Evolutionary conservation across 805 yeast species (phyloP), one percentile per base, ranked within the genome.

Genomic region (Hanseniaspora singularis): DNA sequence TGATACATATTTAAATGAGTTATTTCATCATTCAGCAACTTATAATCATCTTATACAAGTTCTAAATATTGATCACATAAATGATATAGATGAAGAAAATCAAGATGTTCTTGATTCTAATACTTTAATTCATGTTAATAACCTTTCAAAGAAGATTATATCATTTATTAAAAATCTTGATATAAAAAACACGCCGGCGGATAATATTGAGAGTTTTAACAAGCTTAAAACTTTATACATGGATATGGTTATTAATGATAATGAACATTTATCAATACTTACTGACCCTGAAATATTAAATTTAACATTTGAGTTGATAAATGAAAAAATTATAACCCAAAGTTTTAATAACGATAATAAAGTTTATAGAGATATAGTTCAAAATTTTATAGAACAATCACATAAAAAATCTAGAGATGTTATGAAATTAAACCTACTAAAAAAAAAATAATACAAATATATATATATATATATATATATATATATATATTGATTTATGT

Each of bases 361-460:
- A 28, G 75, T 88, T 14, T 87, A 80, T 58, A 95, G 89, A 54
- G 72, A 80, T 2, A 94, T 92, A 53, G 87, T 92, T 34, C 95
- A 86, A 57, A 87, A 85, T 55, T 65, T 88, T 54, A 83, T 88
- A 14, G 96, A 95, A 7, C 87, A 88, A 59, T 82, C 95, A 6
- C 96, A 92, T 61, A 75, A 84, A 55, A 55, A 81, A 42, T 73
- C 82, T 54, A 68, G 89, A 47, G 67, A 64, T 49, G 71, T 68
- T 52, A 60, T 66, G 14, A 63, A 66, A 34, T 53, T 57, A 38
- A 14, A 22, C 55, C 56, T 41, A 55, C 65, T 42, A 64, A 64
- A 52, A 63, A 62, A 51, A 20, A 19, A 63, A 28, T 23, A 16
- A 5, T 22, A n/a, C 5, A 50, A n/a, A n/a, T n/a, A n/a, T n/a